These are phyloP conservation scores for Trichosporon coremiiforme DNA, from an alignment of 1,284 basidiomycete species.

Conservation along the genomic window DNA sequence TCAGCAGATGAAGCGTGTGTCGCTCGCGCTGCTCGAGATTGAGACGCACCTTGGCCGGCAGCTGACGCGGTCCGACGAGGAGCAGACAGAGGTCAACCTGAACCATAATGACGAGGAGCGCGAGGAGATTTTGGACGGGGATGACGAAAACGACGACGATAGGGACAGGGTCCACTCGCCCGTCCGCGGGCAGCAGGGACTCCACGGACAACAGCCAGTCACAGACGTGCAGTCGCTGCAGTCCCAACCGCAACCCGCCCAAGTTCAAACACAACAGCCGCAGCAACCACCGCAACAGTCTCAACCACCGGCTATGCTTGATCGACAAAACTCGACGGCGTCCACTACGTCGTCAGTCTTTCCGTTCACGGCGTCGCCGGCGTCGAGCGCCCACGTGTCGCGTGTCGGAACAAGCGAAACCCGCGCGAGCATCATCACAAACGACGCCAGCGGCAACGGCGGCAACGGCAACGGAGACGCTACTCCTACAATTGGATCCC, in stretches of 20 bases:
- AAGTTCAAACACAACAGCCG: not conserved
- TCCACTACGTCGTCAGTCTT: conserved; percentile 36
- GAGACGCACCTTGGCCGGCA: conserved; percentile 35
- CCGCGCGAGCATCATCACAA: conserved; percentile 9
- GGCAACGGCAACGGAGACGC: conserved; percentile 24
- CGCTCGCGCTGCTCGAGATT: conserved; percentile 48
- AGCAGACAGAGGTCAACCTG: conserved; percentile 26
- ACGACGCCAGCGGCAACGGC: conserved; percentile 25
- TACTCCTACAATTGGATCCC: conserved; percentile 24
- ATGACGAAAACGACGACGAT: conserved; percentile 19
- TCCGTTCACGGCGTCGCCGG: conserved; percentile 39
- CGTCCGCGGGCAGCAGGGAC: conserved; percentile 8
- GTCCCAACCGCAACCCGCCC: not conserved
- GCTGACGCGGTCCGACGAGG: conserved; percentile 22
- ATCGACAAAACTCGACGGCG: conserved; percentile 20
- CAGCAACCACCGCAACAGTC: not conserved
- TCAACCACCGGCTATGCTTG: conserved; percentile 10
- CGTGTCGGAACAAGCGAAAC: conserved; percentile 8
- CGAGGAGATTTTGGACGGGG: conserved; percentile 41
- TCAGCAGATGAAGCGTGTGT: conserved; percentile 50
- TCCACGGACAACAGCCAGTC: not conserved
- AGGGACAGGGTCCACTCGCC: conserved; percentile 15
- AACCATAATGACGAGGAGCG: conserved; percentile 29
- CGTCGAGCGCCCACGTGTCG: conserved; percentile 29
- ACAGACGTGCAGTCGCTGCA: not conserved